These are phyloP conservation scores for Xylaria longipes DNA, from an alignment of 495 filamentous ascomycete genomes.

Conservation along the genomic window DNA sequence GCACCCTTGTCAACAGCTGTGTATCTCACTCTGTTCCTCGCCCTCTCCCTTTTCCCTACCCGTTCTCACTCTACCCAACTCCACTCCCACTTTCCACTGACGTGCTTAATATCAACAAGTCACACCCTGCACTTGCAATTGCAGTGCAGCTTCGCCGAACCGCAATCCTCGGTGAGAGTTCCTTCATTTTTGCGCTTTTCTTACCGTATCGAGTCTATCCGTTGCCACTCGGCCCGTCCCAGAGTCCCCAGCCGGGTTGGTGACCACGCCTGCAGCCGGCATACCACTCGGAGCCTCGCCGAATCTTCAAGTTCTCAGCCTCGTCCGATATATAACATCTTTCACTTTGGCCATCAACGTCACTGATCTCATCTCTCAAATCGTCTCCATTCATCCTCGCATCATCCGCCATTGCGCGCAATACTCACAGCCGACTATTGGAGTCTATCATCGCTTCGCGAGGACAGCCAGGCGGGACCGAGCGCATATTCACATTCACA, in stretches of 20 bases:
- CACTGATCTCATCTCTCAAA: background rate
- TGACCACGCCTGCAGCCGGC: background rate
- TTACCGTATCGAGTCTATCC: background rate
- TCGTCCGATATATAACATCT: background rate
- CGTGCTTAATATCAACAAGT: background rate
- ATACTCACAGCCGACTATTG: background rate
- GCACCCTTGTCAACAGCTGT: background rate
- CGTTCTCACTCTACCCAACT: background rate
- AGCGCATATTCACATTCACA: background rate
- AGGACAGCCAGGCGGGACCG: background rate
- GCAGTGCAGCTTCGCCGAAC: slow-evolving; percentile 5
- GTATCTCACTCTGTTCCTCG: background rate
- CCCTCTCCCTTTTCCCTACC: background rate
- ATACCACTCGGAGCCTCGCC: background rate
- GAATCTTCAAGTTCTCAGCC: background rate
- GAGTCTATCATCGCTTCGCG: background rate
- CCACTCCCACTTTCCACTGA: background rate
- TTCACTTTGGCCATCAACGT: background rate
- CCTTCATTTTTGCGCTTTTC: background rate
- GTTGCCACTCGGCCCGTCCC: background rate
- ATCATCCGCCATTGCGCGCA: background rate
- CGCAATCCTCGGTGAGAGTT: slow-evolving; percentile 6
- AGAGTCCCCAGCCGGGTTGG: background rate
- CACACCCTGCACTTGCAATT: background rate
- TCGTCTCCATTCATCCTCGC: background rate